Evolutionary conservation across 2,329 filamentous ascomycete species (phyloP).

Genomic region (Laburnicola sp.): DNA sequence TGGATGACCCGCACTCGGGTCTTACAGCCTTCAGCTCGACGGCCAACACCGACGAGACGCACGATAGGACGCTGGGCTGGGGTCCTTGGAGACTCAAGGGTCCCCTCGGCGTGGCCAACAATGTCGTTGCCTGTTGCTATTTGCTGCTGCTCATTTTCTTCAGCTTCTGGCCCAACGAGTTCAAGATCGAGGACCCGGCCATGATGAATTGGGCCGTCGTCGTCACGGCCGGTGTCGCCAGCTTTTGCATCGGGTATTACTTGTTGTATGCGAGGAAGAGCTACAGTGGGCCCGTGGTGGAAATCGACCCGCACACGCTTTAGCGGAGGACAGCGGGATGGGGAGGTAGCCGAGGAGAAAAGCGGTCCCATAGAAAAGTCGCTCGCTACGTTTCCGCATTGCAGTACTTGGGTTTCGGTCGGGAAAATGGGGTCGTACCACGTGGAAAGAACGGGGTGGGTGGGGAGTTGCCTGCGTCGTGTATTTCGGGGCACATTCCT

Average conservation of each 20-base stretch:
- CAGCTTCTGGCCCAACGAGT: constrained; percentile 38
- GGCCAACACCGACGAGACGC: constrained; percentile 20
- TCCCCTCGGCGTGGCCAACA: constrained; percentile 34
- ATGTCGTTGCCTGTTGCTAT: constrained; percentile 38
- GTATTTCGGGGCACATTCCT: too few relatives aligned
- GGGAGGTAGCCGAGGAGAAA: too few relatives aligned
- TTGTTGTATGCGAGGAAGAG: constrained; percentile 31
- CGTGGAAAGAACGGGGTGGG: too few relatives aligned
- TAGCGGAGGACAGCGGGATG: too few relatives aligned
- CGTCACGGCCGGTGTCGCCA: constrained; percentile 33
- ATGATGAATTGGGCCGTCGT: constrained; percentile 42
- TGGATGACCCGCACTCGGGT: constrained; percentile 25
- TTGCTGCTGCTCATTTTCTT: constrained; percentile 41
- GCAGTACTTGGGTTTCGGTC: too few relatives aligned
- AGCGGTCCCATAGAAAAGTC: too few relatives aligned
- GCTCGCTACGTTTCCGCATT: too few relatives aligned
- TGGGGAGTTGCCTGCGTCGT: too few relatives aligned
- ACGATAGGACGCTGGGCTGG: constrained; percentile 33
- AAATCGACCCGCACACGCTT: constrained; percentile 31
- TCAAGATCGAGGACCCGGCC: constrained; percentile 17
- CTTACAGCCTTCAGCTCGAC: constrained; percentile 28
- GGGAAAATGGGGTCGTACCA: too few relatives aligned
- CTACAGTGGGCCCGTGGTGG: constrained; percentile 41
- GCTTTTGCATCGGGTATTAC: constrained; percentile 40
- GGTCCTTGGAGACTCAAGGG: constrained; percentile 42